Evolutionary conservation across 768 basidiomycete genomes (phyloP), one percentile per base, ranked within the genome.

Genomic region (Coprinopsis strossmayeri): DNA sequence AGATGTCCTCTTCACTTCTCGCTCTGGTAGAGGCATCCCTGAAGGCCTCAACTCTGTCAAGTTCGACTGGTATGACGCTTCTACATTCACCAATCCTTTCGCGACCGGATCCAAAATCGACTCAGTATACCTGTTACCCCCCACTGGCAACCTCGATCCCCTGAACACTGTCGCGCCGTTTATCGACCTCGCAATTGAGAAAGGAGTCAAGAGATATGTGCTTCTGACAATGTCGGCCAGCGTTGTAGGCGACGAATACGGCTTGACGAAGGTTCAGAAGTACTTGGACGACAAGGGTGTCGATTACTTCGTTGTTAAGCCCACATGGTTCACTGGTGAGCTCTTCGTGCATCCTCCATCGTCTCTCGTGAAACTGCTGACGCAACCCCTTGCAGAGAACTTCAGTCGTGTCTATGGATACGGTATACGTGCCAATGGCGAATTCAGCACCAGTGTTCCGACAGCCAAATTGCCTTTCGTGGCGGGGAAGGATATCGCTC

Each of bases 281-380:
- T 67, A 69, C 34, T 55, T 72, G 9, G 59, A 52, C 12, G 50
- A 59, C 18, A 44, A 55, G n/a, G 62, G 59, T 0, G 59, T 67
- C 2, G 66, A 70, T 21, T 70, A 66, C 51, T 55, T 55, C n/a
- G 60, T 64, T 9, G 37, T 72, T 12, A 57, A 68, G 1, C 69
- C 70, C 0, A 65, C 69, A 9, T 68, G 64, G 65, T 70, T 71
- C 48, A 62, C 60, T n/a, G 67, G 70, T 69, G 37, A n/a, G 60
- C 46, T 30, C 7, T 17, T 23, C 30, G 9, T 26, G 23, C 9
- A n/a, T n/a, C n/a, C n/a, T n/a, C n/a, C n/a, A n/a, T n/a, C n/a
- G n/a, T n/a, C n/a, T n/a, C n/a, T n/a, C n/a, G n/a, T n/a, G n/a
- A n/a, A n/a, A n/a, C n/a, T n/a, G n/a, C n/a, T n/a, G n/a, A n/a